A percentile compares a stretch with the other conserved stretches of the same genome.
phyloP scores from a whole-genome alignment of 805 yeast genomes.

The Kuraishia piskuri region DNA sequence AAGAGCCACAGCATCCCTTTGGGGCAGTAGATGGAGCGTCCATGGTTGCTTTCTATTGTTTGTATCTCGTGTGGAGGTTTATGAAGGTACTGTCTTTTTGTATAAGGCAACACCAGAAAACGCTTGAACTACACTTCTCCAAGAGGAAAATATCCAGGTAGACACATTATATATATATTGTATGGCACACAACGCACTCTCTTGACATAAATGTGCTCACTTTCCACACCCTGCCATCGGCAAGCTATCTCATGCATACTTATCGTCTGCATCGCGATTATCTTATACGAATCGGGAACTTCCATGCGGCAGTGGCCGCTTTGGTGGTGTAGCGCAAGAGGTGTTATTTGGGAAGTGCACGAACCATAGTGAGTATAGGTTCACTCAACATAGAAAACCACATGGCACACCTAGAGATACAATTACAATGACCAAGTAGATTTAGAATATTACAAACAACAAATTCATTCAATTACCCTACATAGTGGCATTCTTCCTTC shows the following conservation, averaged over 20 bases:
- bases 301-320: neutral
- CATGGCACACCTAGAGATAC: no score
- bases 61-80: no score
- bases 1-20: conserved; percentile 4
- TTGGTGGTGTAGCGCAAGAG: neutral
- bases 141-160: neutral
- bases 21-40: conserved; percentile 6
- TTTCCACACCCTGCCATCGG: neutral
- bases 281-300: neutral
- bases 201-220: neutral
- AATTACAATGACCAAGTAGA: no score
- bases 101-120: neutral
- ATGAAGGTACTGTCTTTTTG: neutral
- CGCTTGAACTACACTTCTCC: neutral
- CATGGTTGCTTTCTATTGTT: neutral
- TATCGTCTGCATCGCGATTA: neutral
- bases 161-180: neutral
- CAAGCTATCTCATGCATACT: neutral
- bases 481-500: no score
- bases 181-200: neutral
- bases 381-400: no score
- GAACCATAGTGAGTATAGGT: no score
- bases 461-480: no score
- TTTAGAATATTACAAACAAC: no score
- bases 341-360: no score